Conservation (phyloP, 1,284 basidiomycete species). For the Clitocybe nebularis region DNA sequence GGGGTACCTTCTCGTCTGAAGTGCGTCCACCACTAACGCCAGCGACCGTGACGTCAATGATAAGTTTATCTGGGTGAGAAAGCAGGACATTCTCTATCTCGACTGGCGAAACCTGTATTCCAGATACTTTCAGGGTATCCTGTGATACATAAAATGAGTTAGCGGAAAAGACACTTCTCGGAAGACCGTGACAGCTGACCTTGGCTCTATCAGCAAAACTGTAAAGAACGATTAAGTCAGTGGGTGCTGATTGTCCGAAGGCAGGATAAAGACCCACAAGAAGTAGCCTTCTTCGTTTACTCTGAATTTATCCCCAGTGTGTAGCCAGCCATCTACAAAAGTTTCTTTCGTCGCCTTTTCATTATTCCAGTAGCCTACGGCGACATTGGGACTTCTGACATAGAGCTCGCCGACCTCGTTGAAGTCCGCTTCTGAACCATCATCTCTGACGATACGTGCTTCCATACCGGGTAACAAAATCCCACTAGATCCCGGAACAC, state of each 20-base stretch:
- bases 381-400: constrained; percentile 49
- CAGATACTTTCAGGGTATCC: constrained; percentile 73
- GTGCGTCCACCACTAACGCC: constrained; percentile 67
- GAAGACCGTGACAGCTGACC: constrained; percentile 29
- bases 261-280: constrained; percentile 44
- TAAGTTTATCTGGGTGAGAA: constrained; percentile 52
- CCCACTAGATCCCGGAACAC: constrained; percentile 46
- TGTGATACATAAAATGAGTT: constrained; percentile 26
- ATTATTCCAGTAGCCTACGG: constrained; percentile 69
- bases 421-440: constrained; percentile 49
- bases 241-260: not conserved
- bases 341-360: constrained; percentile 60
- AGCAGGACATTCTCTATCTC: constrained; percentile 67
- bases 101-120: constrained; percentile 69
- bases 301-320: constrained; percentile 66
- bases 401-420: constrained; percentile 66
- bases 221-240: constrained; percentile 1
- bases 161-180: too few relatives aligned
- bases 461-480: constrained; percentile 61
- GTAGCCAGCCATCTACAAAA: constrained; percentile 67
- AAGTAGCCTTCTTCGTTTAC: constrained; percentile 56
- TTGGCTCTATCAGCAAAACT: constrained; percentile 63
- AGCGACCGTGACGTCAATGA: constrained; percentile 61
- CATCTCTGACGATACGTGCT: constrained; percentile 56
- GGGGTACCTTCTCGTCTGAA: constrained; percentile 63